Percentiles rank a stretch among this genome's conserved stretches.
Evolutionary conservation across 1,284 basidiomycete species (phyloP).

Genomic region (Sanghuangporus sanghuang): DNA sequence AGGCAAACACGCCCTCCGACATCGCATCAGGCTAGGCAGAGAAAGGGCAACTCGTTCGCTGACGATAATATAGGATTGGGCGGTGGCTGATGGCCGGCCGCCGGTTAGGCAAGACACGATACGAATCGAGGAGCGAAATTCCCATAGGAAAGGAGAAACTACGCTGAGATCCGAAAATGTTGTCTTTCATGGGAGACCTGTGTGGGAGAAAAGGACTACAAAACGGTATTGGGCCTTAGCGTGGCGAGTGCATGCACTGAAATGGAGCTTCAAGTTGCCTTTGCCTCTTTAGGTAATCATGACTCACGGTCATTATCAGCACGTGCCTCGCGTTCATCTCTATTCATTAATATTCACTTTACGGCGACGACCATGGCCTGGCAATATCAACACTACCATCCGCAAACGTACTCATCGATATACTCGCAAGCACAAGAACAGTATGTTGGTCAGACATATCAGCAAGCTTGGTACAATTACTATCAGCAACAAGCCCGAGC

Average conservation of each 20-base stretch:
- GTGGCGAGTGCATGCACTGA: background rate
- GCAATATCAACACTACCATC: constrained; percentile 11
- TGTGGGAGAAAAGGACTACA: constrained; percentile 5
- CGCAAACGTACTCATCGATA: background rate
- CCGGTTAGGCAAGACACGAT: background rate
- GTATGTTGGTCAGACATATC: constrained; percentile 11
- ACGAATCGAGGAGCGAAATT: constrained; percentile 4
- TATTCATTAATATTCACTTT: background rate
- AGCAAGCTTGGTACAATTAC: constrained; percentile 16
- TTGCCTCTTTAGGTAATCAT: background rate
- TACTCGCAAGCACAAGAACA: constrained; percentile 6
- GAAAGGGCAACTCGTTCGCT: constrained; percentile 2
- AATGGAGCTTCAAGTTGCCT: background rate
- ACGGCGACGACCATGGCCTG: background rate
- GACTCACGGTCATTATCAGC: background rate
- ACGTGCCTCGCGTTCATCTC: background rate
- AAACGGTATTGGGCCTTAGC: background rate
- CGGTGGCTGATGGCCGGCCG: constrained; percentile 1
- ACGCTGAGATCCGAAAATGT: constrained; percentile 11
- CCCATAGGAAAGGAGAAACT: constrained; percentile 9
- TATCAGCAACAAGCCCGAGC: constrained; percentile 2
- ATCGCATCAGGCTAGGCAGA: constrained; percentile 11
- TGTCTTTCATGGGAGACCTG: background rate
- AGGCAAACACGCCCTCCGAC: constrained; percentile 13
- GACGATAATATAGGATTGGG: background rate